phyloP scores from a whole-genome alignment of 257 asterid genomes.

The Solanum microdontum region DNA sequence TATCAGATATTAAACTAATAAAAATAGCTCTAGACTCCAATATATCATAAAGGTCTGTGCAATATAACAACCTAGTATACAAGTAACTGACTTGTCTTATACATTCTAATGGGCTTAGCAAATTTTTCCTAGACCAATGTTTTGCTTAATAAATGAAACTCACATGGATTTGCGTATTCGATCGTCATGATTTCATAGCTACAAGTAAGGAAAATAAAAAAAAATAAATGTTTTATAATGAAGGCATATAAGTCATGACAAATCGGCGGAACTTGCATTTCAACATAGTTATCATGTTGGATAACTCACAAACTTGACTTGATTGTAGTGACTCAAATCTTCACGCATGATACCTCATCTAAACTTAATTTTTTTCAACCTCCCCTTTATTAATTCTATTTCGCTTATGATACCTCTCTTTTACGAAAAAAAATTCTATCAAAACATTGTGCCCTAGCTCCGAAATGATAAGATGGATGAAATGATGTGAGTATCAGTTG shows the following conservation, averaged over 20 bases:
- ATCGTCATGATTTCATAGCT: neutral
- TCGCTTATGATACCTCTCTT: neutral
- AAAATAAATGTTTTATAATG: neutral
- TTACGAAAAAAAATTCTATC: neutral
- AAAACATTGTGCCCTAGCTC: neutral
- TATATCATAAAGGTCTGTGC: neutral
- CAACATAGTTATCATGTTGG: neutral
- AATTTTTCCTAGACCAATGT: neutral
- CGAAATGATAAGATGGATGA: neutral
- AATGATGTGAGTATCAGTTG: too few species aligned
- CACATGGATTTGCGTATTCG: neutral
- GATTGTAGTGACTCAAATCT: neutral
- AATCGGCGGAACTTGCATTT: neutral
- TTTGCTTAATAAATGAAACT: neutral
- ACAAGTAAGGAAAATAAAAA: fast-evolving
- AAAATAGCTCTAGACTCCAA: neutral
- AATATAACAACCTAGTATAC: neutral
- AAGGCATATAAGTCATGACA: neutral
- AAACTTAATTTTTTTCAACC: neutral
- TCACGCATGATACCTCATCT: neutral
- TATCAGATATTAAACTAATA: too few species aligned
- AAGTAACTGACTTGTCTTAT: neutral
- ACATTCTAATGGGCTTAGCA: neutral
- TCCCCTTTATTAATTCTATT: neutral
- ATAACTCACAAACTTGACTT: neutral